These are phyloP conservation scores for Tubosaeta brunneosetosa DNA, from an alignment of 768 basidiomycete species.

Conservation along the genomic window DNA sequence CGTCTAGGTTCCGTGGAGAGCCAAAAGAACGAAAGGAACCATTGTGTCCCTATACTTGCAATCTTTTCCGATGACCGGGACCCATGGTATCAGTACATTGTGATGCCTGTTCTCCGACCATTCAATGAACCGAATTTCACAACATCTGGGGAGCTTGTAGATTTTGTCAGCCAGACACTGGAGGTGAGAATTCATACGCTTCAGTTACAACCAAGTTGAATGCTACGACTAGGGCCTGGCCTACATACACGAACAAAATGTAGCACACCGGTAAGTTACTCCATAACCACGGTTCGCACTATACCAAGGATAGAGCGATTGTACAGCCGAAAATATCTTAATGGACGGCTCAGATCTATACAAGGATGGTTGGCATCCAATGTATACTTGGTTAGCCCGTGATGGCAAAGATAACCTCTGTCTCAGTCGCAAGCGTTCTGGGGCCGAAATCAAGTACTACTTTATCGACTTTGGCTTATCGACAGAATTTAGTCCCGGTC, in stretches of 20 bases:
- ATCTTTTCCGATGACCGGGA: conserved; percentile 12
- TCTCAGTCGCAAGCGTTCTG: conserved; percentile 21
- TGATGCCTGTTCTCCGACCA: conserved; percentile 26
- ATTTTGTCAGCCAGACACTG: conserved; percentile 26
- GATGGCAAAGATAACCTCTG: conserved; percentile 13
- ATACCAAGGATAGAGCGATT: conserved; percentile 17
- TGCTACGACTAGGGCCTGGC: conserved; percentile 24
- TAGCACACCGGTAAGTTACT: conserved; percentile 32
- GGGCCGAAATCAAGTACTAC: conserved; percentile 28
- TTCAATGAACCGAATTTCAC: conserved; percentile 23
- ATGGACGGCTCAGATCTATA: conserved; percentile 26
- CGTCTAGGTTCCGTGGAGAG: background rate
- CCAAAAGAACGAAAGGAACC: conserved; percentile 12
- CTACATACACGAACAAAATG: conserved; percentile 33
- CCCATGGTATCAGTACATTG: conserved; percentile 16
- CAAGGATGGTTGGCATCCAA: conserved; percentile 27
- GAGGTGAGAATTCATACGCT: conserved; percentile 10
- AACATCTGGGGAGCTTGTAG: conserved; percentile 21
- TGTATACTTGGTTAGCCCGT: conserved; percentile 1
- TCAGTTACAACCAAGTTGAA: background rate
- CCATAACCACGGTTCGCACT: no score
- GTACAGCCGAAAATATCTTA: conserved; percentile 28
- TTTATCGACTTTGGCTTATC: conserved; percentile 37
- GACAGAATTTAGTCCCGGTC: conserved; percentile 15
- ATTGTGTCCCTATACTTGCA: conserved; percentile 21